Base-by-base conservation (phyloP, 768 basidiomycete species). In the Cyathus striatus region DNA sequence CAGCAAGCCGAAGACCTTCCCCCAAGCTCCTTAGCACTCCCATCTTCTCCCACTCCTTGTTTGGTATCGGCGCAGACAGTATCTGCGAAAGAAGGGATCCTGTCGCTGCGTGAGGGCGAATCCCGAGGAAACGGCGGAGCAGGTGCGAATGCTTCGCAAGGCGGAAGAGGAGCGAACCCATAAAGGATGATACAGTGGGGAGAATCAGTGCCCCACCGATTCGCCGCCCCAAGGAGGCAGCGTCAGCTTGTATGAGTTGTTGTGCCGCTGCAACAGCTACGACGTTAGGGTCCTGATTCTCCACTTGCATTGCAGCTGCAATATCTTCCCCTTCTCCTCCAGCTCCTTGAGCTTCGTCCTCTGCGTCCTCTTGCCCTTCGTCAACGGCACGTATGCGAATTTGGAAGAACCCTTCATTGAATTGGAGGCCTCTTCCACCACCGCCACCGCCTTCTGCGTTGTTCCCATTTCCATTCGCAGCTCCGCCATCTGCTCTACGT, bases 161-260 rank as follows among this genome's bases (percentile, higher is more conserved):
- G 18, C 67, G 68, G 27, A 77, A 62, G 3, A 90, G 68, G 12
- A 85, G 48, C 7, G 63, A 53, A 1, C 87, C 87, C 83, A 86
- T 85, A 36, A 68, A 50, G 37, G 65, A 78, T 17, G 87, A 74
- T 49, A 90, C 77, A 6, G 73, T 72, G 0, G 87, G 87, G 40
- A 85, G 68, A 45, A 83, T 62, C 14, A 90, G 62, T 1, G 86
- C 84, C 3, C 86, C 85, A 17, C 81, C 83, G 37, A 90, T 60
- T 51, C 77, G 64, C 10, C 85, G 75, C 1, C 86, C 86, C 3
- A 87, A 54, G 0, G 82, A 79, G 14, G 75, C 66, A 14, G 76
- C 71, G 16, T 77, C 75, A 49, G 80, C 63, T 32, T 74, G 70
- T 41, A 85, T 73, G 32, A 77, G 73, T 47, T 76, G 74, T 50